Percentiles rank a stretch among this genome's conserved stretches.
These are phyloP conservation scores for Pseudocercospora fijiensis DNA, from an alignment of 2,329 filamentous ascomycete species.

Conservation along the genomic window DNA sequence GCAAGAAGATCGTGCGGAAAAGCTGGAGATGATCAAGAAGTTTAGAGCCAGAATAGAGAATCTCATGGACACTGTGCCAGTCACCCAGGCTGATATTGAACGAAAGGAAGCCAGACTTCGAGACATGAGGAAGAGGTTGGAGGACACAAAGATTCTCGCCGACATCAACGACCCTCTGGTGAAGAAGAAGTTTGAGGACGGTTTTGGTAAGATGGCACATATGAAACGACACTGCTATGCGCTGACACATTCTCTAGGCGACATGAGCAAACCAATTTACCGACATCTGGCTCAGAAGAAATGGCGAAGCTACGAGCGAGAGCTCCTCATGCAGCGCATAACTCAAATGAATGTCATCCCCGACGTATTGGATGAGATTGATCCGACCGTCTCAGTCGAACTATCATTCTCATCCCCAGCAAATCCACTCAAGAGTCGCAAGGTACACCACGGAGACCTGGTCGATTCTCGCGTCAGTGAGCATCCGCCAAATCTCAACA, in stretches of 20 bases:
- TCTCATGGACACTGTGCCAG: conserved; percentile 54
- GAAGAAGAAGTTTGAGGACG: conserved; percentile 92
- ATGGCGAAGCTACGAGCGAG: conserved; percentile 81
- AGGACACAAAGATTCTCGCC: conserved; percentile 79
- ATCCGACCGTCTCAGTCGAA: conserved; percentile 75
- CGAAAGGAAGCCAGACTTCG: conserved; percentile 64
- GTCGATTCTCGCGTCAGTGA: conserved; percentile 74
- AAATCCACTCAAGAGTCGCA: conserved; percentile 42
- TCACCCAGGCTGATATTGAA: conserved; percentile 29
- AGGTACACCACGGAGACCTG: conserved; percentile 73
- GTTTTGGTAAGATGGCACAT: conserved; percentile 61
- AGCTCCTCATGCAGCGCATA: conserved; percentile 80
- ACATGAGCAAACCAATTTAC: conserved; percentile 97
- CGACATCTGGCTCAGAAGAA: conserved; percentile 81
- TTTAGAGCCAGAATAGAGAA: conserved; percentile 68
- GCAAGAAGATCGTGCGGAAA: conserved; percentile 74
- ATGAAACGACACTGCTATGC: neutral
- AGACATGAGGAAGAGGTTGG: conserved; percentile 69
- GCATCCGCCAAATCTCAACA: conserved; percentile 68
- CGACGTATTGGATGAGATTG: conserved; percentile 78
- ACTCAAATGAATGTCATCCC: conserved; percentile 83
- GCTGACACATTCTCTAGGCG: conserved; percentile 55
- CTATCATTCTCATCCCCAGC: conserved; percentile 65
- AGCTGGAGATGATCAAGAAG: conserved; percentile 68
- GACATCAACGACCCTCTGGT: conserved; percentile 94